Evolutionary conservation across 108 stramenopile genomes (phyloP), one percentile per base, ranked within the genome.

Genomic region (Conticribra guillardii): DNA sequence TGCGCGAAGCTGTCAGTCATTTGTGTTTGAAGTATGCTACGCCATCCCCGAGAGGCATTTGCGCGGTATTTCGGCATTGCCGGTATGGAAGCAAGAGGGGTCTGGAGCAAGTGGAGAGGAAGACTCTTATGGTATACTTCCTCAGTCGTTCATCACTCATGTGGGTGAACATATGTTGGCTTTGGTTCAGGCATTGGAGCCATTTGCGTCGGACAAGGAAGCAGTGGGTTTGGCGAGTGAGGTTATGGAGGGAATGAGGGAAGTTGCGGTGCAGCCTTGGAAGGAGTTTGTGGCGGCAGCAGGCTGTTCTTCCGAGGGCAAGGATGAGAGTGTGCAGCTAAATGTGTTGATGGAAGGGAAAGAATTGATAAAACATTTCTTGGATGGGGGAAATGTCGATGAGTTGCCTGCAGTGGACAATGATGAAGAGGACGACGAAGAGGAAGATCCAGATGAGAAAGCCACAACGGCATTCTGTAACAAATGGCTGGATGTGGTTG

Each of bases 101-200:
- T 45, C 70, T 30, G 75, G 59, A 2, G 26, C 28, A 1, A 64
- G 76, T 11, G 64, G 24, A 30, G 81, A 71, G 33, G 74, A 86
- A 8, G 81, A 81, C 8, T 91, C 89, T 22, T 94, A 91, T 58
- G 90, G 93, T 19, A 91, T 85, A 8, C 76, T 94, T 17, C 93
- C 93, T 7, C 93, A 94, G 68, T 62, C 72, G 16, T 94, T 89
- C 74, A 89, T 94, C 27, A 91, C 88, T 27, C 87, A 89, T 27
- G 87, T 94, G 17, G 93, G 93, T 14, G 93, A 94, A 60, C 93
- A 94, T 59, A 89, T 94, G 82, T 59, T 94, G 48, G 87, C 93
- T 14, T 59, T 94, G 54, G 93, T 94, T 2, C 93, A 94, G 59
- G 86, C 89, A 16, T 76, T 94, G 51, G 93, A 94, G 63, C 93